Evolutionary conservation across 2,329 filamentous ascomycete species (phyloP).

Genomic region (Colletotrichum sp.): DNA sequence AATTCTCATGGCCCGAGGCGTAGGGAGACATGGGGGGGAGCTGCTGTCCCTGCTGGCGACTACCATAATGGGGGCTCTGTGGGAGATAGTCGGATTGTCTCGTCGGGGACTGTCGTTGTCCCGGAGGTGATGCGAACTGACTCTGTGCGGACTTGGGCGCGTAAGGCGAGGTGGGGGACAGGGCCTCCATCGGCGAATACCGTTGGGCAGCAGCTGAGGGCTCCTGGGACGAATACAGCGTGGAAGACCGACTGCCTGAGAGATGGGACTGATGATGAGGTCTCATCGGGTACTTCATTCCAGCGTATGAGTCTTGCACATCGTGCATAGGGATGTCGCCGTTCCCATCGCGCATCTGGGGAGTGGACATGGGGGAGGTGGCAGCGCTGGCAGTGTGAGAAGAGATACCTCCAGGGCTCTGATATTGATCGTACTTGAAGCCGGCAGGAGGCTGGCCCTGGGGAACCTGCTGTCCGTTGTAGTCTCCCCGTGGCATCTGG

Average conservation of each 20-base stretch:
- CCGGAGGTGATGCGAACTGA: conserved; percentile 58
- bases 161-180: conserved; percentile 84
- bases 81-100: conserved; percentile 67
- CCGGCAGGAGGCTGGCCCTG: conserved; percentile 49
- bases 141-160: conserved; percentile 63
- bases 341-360: conserved; percentile 72
- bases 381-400: conserved; percentile 51
- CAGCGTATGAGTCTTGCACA: conserved; percentile 79
- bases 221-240: conserved; percentile 76
- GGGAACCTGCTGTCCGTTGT: conserved; percentile 30
- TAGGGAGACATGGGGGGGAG: conserved; percentile 78
- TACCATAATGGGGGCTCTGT: conserved; percentile 63
- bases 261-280: conserved; percentile 79
- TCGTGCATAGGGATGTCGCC: conserved; percentile 89
- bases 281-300: conserved; percentile 84
- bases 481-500: conserved; percentile 38
- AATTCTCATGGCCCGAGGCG: conserved; percentile 71
- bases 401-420: conserved; percentile 41
- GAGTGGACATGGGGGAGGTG: conserved; percentile 62
- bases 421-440: conserved; percentile 74
- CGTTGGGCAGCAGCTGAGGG: conserved; percentile 85
- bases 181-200: conserved; percentile 94
- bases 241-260: conserved; percentile 56
- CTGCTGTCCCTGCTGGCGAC: conserved; percentile 62
- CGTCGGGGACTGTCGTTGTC: conserved; percentile 79